Conservation (phyloP, 192 early-diverging fungal genomes). For the Coemansia javaensis region DNA sequence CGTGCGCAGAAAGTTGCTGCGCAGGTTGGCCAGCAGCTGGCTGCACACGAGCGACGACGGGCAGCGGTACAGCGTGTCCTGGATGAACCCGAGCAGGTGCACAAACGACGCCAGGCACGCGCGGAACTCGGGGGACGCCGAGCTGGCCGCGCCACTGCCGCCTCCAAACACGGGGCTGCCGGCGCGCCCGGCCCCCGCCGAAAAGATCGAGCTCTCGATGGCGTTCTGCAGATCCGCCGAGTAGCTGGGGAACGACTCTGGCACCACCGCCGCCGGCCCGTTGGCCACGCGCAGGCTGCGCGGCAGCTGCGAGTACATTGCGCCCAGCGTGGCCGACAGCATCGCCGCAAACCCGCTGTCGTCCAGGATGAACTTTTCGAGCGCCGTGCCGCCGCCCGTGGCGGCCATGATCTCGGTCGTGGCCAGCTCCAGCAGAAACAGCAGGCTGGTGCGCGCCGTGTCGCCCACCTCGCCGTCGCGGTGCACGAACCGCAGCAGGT, state of each 20-base stretch:
- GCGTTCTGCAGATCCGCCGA: slow-evolving; percentile 44
- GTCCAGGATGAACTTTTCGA: slow-evolving; percentile 76
- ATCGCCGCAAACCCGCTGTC: slow-evolving; percentile 78
- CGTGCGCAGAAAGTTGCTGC: slow-evolving; percentile 74
- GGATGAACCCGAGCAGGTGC: slow-evolving; percentile 27
- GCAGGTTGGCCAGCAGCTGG: slow-evolving; percentile 63
- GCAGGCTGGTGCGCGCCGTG: slow-evolving; percentile 76
- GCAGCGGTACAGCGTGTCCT: slow-evolving; percentile 42
- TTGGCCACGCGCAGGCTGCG: slow-evolving; percentile 60
- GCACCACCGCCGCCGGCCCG: slow-evolving; percentile 33
- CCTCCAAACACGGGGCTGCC: slow-evolving; percentile 77
- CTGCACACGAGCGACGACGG: slow-evolving; percentile 31
- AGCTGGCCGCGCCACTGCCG: slow-evolving; percentile 55
- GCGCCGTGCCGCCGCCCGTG: slow-evolving; percentile 50
- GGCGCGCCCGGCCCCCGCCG: slow-evolving; percentile 44
- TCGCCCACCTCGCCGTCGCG: slow-evolving; percentile 80
- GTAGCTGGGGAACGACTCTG: slow-evolving; percentile 47
- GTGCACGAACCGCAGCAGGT: slow-evolving; percentile 86
- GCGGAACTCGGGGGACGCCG: slow-evolving; percentile 57
- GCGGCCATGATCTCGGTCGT: slow-evolving; percentile 54
- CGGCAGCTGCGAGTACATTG: slow-evolving; percentile 86
- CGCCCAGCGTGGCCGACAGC: slow-evolving; percentile 78
- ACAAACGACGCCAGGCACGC: slow-evolving; percentile 37
- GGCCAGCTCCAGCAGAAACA: slow-evolving; percentile 80
- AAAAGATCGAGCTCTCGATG: slow-evolving; percentile 57